Conservation (phyloP, 1,139 yeast species). For the Spathaspora jeffriesii region DNA sequence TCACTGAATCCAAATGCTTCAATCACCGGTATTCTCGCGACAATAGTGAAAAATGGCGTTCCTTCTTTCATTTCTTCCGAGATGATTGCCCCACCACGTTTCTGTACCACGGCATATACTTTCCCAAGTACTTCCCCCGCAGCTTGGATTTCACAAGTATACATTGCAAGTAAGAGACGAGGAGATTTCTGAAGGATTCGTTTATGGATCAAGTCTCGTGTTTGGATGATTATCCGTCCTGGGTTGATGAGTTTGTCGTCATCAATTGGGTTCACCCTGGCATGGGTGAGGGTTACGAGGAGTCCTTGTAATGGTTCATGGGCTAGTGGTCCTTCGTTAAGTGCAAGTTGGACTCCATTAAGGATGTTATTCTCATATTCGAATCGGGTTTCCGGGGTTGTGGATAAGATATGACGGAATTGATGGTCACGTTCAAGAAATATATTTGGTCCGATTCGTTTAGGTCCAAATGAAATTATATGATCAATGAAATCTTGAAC, state of each 20-base stretch:
- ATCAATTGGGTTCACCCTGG: constrained; percentile 30
- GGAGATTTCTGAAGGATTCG: constrained; percentile 83
- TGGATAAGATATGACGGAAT: constrained; percentile 30
- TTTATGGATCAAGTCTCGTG: constrained; percentile 72
- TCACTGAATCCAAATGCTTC: constrained; percentile 98
- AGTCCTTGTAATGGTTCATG: constrained; percentile 89
- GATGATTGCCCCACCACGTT: constrained; percentile 79
- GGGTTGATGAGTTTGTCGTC: constrained; percentile 36
- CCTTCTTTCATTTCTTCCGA: constrained; percentile 98
- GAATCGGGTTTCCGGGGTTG: constrained; percentile 25
- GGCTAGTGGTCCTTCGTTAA: constrained; percentile 84
- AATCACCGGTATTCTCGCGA: constrained; percentile 86
- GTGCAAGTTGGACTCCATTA: constrained; percentile 86
- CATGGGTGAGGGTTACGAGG: constrained; percentile 44
- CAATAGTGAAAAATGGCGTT: constrained; percentile 90
- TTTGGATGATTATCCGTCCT: constrained; percentile 66
- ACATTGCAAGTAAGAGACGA: constrained; percentile 87
- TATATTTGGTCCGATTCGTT: constrained; percentile 74
- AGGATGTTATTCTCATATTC: constrained; percentile 67
- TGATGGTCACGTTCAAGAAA: constrained; percentile 55
- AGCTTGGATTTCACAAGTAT: constrained; percentile 94
- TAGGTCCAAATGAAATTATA: constrained; percentile 77
- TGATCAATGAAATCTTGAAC: constrained; percentile 35
- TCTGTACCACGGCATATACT: constrained; percentile 93
- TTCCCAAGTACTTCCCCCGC: constrained; percentile 93